Percentiles rank a stretch among this genome's conserved stretches.
These are phyloP conservation scores for Ophiostoma pallidulum DNA, from an alignment of 2,329 filamentous ascomycete species.

Conservation along the genomic window DNA sequence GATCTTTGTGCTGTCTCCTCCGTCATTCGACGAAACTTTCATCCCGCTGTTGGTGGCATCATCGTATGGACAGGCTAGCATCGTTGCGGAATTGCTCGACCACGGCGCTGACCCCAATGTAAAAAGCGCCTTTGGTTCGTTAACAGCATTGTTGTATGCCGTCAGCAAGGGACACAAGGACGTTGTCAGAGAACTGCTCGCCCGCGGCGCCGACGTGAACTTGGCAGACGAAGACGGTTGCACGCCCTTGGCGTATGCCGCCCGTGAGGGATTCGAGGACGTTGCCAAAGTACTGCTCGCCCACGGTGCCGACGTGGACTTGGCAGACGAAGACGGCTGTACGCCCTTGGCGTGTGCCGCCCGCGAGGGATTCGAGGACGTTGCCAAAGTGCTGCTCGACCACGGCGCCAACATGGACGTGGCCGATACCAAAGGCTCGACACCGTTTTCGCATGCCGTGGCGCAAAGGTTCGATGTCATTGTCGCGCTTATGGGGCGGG, in stretches of 20 bases:
- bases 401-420: too few relatives aligned
- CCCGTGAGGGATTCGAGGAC: too few relatives aligned
- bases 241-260: not conserved
- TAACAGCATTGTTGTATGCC: not conserved
- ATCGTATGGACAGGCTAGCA: conserved; percentile 14
- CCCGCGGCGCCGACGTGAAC: not conserved
- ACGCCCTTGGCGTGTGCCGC: not conserved
- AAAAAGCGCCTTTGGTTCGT: not conserved
- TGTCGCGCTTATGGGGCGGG: too few relatives aligned
- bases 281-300: not conserved
- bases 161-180: too few relatives aligned
- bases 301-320: not conserved
- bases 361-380: conserved; percentile 10
- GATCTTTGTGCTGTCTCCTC: not conserved
- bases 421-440: too few relatives aligned
- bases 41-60: conserved; percentile 13
- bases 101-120: not conserved
- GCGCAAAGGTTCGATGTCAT: too few relatives aligned
- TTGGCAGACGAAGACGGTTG: not conserved
- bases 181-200: too few relatives aligned
- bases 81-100: not conserved
- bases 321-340: not conserved
- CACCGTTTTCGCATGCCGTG: too few relatives aligned
- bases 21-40: not conserved
- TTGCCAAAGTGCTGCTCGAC: conserved; percentile 1